Conservation (phyloP, 306 rosid species). For the Sophora flavescens region DNA sequence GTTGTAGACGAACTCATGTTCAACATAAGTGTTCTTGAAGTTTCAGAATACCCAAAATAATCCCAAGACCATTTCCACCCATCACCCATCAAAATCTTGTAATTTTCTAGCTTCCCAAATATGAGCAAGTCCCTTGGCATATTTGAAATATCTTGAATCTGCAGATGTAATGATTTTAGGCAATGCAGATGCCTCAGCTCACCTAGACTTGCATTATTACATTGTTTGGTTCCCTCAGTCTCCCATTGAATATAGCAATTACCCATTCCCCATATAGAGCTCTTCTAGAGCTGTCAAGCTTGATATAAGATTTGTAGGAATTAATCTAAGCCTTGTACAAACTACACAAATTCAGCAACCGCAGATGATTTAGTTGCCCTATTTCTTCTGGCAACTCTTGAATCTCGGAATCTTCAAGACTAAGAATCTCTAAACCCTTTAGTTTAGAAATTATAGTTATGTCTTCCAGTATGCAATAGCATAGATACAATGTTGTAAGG, state of each 20-base stretch:
- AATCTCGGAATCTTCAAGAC: background rate
- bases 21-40: background rate
- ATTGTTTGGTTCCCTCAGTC: background rate
- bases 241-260: conserved; percentile 5
- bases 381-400: conserved; percentile 42
- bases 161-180: background rate
- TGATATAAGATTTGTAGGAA: conserved; percentile 44
- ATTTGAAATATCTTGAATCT: background rate
- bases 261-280: conserved; percentile 30
- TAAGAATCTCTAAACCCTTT: background rate
- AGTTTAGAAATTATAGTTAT: background rate
- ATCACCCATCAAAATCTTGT: background rate
- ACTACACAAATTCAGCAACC: conserved; percentile 35
- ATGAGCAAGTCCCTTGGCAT: background rate
- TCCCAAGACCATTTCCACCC: background rate
- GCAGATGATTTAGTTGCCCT: conserved; percentile 30
- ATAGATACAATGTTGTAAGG: background rate
- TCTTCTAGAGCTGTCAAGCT: conserved; percentile 43
- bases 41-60: background rate
- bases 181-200: conserved; percentile 7
- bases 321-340: conserved; percentile 44
- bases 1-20: background rate
- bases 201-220: conserved; percentile 1
- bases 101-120: background rate
- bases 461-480: background rate